Evolutionary conservation across 179 eudicot genomes (phyloP).

Genomic region (Camellia oleifera): DNA sequence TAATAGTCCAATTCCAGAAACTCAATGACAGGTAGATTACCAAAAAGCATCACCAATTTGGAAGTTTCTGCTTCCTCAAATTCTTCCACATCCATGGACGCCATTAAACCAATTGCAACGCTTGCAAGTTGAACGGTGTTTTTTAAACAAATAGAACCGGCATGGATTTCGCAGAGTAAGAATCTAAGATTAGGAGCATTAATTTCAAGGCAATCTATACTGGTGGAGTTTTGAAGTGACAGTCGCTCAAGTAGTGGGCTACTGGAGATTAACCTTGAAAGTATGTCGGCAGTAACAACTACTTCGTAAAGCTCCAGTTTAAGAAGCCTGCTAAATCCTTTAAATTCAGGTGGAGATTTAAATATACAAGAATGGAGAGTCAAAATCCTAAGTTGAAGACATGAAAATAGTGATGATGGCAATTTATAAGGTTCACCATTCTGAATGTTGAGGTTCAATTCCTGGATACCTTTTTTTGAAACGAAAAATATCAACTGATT

Average conservation of each 20-base stretch:
- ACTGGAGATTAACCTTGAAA: no score
- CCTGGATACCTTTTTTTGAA: no score
- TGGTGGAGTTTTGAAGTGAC: not conserved
- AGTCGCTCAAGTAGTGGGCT: not conserved
- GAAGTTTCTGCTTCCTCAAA: no score
- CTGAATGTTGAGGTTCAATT: not conserved
- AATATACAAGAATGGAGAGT: not conserved
- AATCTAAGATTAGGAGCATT: not conserved
- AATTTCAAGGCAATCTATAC: not conserved
- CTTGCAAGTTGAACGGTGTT: no score
- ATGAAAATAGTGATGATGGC: constrained; percentile 8
- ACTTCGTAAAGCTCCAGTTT: not conserved
- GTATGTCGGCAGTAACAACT: not conserved
- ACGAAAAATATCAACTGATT: no score
- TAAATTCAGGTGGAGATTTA: not conserved
- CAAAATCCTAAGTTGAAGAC: not conserved
- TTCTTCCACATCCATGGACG: no score
- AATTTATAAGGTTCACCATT: not conserved
- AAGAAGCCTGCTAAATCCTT: not conserved
- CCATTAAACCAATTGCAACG: not conserved
- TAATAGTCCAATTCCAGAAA: not conserved
- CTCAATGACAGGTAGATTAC: not conserved
- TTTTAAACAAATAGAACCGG: no score
- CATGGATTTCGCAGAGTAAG: no score
- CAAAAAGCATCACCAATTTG: not conserved